Evolutionary conservation across 257 asterid genomes (phyloP).

Genomic region (Gardenia jasminoides): DNA sequence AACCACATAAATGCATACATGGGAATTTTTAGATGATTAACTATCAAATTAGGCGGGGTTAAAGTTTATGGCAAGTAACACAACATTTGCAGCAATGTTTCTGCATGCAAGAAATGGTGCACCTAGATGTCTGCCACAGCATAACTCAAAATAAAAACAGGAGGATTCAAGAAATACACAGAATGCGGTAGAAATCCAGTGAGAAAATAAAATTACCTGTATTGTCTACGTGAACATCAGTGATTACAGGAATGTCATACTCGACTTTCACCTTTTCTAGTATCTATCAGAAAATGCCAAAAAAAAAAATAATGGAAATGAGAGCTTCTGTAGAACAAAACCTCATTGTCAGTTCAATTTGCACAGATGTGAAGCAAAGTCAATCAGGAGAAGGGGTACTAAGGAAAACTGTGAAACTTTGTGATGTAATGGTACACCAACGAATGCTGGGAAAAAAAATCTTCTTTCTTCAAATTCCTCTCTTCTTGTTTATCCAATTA

Average conservation of each 20-base stretch:
- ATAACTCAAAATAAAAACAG: neutral
- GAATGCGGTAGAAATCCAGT: no score
- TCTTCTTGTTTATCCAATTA: neutral
- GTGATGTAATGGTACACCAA: neutral
- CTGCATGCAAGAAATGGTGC: neutral
- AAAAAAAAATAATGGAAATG: no score
- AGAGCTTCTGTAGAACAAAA: neutral
- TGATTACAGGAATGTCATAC: conserved; percentile 67
- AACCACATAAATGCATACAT: no score
- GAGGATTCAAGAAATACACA: neutral
- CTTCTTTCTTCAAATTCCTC: neutral
- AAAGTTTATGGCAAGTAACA: neutral
- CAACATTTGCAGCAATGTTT: neutral
- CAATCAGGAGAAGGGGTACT: neutral
- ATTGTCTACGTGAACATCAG: conserved; percentile 78
- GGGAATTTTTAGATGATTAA: neutral
- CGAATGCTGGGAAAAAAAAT: no score
- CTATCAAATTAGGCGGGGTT: neutral
- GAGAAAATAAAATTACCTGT: conserved; percentile 50
- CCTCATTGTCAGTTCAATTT: neutral
- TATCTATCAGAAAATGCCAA: conserved; percentile 50
- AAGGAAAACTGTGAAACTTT: neutral
- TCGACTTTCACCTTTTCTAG: conserved; percentile 80
- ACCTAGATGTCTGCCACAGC: neutral
- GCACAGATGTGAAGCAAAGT: neutral